Evolutionary conservation across 2,329 filamentous ascomycete species (phyloP).

Genomic region (Xylaria sp.): DNA sequence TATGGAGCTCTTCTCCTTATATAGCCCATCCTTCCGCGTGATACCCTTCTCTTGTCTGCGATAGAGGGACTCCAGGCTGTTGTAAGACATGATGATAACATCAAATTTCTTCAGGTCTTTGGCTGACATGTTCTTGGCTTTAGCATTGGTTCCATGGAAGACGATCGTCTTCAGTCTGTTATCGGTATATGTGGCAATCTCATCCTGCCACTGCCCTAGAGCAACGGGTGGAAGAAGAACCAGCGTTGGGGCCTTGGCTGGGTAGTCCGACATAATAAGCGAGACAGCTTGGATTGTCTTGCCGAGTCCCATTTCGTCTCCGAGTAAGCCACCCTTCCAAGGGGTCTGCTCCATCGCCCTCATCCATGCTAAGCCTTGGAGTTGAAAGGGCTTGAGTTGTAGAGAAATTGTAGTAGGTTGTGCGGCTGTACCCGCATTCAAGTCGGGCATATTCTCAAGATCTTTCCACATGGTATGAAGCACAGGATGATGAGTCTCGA

Average conservation of each 20-base stretch:
- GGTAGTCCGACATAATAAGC: slow-evolving; percentile 97
- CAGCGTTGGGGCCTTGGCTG: slow-evolving; percentile 81
- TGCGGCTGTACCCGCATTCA: slow-evolving; percentile 70
- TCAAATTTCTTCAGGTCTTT: slow-evolving; percentile 84
- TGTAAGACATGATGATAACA: slow-evolving; percentile 98
- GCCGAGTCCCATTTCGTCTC: slow-evolving; percentile 98
- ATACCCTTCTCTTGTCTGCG: slow-evolving; percentile 94
- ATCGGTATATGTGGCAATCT: slow-evolving; percentile 84
- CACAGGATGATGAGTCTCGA: slow-evolving; percentile 81
- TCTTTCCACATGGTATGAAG: slow-evolving; percentile 87
- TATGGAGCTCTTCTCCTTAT: slow-evolving; percentile 83
- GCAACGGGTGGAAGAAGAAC: slow-evolving; percentile 94
- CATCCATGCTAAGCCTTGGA: slow-evolving; percentile 96
- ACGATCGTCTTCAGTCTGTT: slow-evolving; percentile 91
- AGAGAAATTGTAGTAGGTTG: slow-evolving; percentile 84
- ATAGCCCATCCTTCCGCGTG: slow-evolving; percentile 79
- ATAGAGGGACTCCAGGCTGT: slow-evolving; percentile 88
- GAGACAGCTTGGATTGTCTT: slow-evolving; percentile 99
- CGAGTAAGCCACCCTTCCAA: slow-evolving; percentile 90
- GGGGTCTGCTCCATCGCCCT: slow-evolving; percentile 83
- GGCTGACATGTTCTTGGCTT: slow-evolving; percentile 79
- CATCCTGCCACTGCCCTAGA: slow-evolving; percentile 92
- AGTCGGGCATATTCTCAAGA: slow-evolving; percentile 73
- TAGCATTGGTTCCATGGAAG: slow-evolving; percentile 86
- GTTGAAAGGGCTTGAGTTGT: slow-evolving; percentile 90